Conservation (phyloP, 2,329 filamentous ascomycete species). For the Tolypocladium ophioglossoides region DNA sequence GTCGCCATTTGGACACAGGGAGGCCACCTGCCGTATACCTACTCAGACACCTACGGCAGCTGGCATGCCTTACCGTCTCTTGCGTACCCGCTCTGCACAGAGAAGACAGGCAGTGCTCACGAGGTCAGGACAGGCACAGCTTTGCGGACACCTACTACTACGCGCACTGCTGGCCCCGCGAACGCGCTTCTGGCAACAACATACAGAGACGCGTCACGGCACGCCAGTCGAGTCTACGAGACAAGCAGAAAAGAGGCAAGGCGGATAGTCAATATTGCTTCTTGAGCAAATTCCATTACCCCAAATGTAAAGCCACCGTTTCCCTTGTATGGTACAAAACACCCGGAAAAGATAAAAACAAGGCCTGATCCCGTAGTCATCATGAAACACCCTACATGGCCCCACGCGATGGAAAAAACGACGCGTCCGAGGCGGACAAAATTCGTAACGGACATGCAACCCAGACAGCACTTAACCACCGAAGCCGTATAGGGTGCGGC, state of each 20-base stretch:
- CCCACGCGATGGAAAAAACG: slow-evolving; percentile 5
- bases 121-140: too few species aligned
- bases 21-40: not conserved
- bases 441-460: slow-evolving; percentile 26
- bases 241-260: not conserved
- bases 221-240: not conserved
- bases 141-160: too few species aligned
- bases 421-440: slow-evolving; percentile 9
- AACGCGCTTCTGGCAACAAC: not conserved
- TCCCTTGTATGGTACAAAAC: slow-evolving; percentile 33
- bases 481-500: slow-evolving; percentile 78
- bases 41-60: not conserved
- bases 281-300: slow-evolving; percentile 20
- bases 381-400: slow-evolving; percentile 27
- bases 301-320: slow-evolving; percentile 24
- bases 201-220: not conserved
- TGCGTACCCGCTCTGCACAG: not conserved
- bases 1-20: not conserved
- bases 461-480: slow-evolving; percentile 53
- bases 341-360: slow-evolving; percentile 28
- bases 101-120: not conserved
- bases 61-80: not conserved
- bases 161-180: too few species aligned
- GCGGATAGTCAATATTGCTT: slow-evolving; percentile 11
- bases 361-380: slow-evolving; percentile 31